A percentile compares a stretch with the other conserved stretches of the same genome.
These are phyloP conservation scores for Claviceps humidiphila DNA, from an alignment of 2,329 filamentous ascomycete genomes.

Conservation along the genomic window DNA sequence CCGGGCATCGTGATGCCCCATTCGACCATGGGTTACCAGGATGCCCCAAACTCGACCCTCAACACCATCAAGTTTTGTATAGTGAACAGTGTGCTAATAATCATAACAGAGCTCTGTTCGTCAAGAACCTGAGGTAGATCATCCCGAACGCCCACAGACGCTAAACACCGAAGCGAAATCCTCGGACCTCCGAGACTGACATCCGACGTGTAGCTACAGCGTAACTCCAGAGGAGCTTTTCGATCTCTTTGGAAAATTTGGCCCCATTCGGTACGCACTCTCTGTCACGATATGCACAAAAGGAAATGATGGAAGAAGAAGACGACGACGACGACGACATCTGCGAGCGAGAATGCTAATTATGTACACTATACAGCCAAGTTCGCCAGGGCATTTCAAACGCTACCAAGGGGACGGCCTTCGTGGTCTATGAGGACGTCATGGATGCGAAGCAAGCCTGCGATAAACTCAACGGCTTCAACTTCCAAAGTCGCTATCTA, in stretches of 20 bases:
- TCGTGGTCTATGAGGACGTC: constrained; percentile 98
- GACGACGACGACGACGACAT: neutral
- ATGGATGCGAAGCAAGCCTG: constrained; percentile 97
- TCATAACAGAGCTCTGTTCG: constrained; percentile 79
- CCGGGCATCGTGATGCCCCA: neutral
- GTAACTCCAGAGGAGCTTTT: constrained; percentile 96
- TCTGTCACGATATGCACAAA: neutral
- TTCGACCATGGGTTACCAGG: neutral
- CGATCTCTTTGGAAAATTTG: constrained; percentile 96
- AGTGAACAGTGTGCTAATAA: constrained; percentile 19
- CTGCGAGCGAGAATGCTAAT: constrained; percentile 3
- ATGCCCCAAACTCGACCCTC: neutral
- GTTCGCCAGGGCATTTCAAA: constrained; percentile 95
- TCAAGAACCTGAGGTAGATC: constrained; percentile 90
- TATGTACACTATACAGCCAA: constrained; percentile 49
- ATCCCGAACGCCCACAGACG: neutral
- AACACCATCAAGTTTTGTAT: neutral
- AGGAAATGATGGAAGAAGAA: neutral
- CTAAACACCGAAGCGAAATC: neutral
- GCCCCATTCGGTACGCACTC: constrained; percentile 69
- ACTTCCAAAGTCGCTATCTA: constrained; percentile 98
- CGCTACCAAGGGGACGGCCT: constrained; percentile 96
- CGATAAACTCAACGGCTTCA: constrained; percentile 99
- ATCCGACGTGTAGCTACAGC: constrained; percentile 64
- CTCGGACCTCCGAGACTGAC: constrained; percentile 2